Percentiles rank a stretch among this genome's conserved stretches.
Evolutionary conservation across 2,329 filamentous ascomycete genomes (phyloP).

Genomic region (Colletotrichum zoysiae): DNA sequence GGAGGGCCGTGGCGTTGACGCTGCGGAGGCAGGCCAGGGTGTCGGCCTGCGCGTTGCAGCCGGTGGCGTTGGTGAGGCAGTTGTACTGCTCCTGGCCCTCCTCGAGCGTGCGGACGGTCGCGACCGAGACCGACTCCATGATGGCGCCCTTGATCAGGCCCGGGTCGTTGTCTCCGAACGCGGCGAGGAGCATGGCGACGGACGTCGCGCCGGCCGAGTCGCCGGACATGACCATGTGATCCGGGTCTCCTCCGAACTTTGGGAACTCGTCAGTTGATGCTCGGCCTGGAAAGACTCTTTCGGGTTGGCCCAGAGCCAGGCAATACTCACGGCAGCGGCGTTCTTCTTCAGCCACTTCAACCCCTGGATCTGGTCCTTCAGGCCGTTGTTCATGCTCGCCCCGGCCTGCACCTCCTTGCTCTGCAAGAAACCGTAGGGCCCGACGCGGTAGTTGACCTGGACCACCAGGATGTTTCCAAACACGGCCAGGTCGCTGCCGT

Average conservation of each 20-base stretch:
- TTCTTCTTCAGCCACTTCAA: slow-evolving; percentile 77
- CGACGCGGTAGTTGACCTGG: slow-evolving; percentile 82
- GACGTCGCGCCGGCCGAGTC: slow-evolving; percentile 76
- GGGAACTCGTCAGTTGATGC: background rate
- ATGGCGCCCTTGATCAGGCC: slow-evolving; percentile 65
- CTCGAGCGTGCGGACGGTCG: slow-evolving; percentile 54
- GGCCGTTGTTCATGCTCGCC: slow-evolving; percentile 74
- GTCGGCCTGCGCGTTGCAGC: slow-evolving; percentile 56
- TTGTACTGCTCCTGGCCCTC: slow-evolving; percentile 64
- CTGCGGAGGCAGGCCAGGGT: slow-evolving; percentile 59
- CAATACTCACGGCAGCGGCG: slow-evolving; percentile 58
- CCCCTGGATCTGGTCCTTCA: slow-evolving; percentile 77
- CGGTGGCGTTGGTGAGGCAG: slow-evolving; percentile 55
- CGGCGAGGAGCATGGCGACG: slow-evolving; percentile 73
- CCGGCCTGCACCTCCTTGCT: slow-evolving; percentile 58
- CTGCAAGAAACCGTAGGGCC: slow-evolving; percentile 78
- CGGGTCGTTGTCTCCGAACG: slow-evolving; percentile 62
- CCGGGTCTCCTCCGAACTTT: slow-evolving; percentile 77
- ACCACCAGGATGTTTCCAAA: slow-evolving; percentile 71
- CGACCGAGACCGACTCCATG: slow-evolving; percentile 66
- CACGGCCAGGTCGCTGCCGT: slow-evolving; percentile 47
- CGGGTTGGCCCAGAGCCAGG: too few species aligned
- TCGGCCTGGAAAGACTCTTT: background rate
- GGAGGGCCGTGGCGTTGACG: slow-evolving; percentile 41
- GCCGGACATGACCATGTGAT: slow-evolving; percentile 76